Base-by-base conservation (phyloP, 805 yeast species). In the Yarrowia sp. region DNA sequence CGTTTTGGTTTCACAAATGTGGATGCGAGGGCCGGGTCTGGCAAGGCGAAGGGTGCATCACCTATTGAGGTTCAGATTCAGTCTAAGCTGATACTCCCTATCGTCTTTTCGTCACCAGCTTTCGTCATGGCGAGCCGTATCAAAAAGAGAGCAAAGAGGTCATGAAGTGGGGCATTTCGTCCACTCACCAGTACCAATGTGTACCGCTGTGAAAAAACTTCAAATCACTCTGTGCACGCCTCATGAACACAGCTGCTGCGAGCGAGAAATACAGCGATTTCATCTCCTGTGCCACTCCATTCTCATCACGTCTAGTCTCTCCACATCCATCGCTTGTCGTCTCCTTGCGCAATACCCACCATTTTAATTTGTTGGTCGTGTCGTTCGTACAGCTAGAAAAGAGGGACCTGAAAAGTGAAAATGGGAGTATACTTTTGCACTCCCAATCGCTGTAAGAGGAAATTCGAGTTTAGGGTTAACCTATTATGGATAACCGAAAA, bases 301-400 rank as follows among this genome's bases (percentile, higher is more conserved):
- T n/a, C 13, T 47, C 38, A 10, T 15, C 38, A 8, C 11, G 10
- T 15, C 39, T 47, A 17, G 22, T 36, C 31, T 18, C 15, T 5
- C 11, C 53, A 33, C 22, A 32, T 48, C 55, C 61, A n/a, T 41
- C 47, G 47, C 38, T 41, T 15, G 47, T 41, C 61, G 61, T 55
- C 15, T 39, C 61, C 13, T 41, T 31, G 22, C 41, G 41, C 55
- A 48, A 39, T 55, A 41, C 61, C 45, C 38, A 55, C 61, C 61
- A 55, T 55, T 55, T 39, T 55, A 15, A 31, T 55, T 13, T 51
- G 58, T 51, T 51, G 58, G 61, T 41, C 31, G 61, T 55, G 61
- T 55, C 47, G 61, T 55, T 55, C 61, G 61, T 55, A 55, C 61
- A 55, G 61, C 61, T 55, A 41, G 47, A 55, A 41, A 55, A 41